Conservation (phyloP, 352 stramenopile species). For the Phytophthora cryptogea region DNA sequence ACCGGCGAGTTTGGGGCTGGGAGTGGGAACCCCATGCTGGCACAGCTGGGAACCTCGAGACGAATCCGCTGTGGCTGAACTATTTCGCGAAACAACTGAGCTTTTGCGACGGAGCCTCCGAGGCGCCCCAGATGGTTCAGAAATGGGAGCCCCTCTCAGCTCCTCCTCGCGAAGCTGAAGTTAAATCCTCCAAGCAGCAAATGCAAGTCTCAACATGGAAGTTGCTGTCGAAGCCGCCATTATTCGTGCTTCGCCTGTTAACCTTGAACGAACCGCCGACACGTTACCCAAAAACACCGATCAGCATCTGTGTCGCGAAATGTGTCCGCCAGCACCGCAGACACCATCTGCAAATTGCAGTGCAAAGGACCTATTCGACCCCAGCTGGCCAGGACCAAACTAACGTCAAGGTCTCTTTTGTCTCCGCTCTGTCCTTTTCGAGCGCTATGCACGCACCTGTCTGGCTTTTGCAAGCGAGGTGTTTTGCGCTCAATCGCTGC, state of each 20-base stretch:
- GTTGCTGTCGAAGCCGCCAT: background rate
- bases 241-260: background rate
- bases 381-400: conserved; percentile 9
- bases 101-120: conserved; percentile 3
- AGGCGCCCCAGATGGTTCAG: conserved; percentile 23
- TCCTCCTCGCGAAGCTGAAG: conserved; percentile 19
- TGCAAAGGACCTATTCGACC: conserved; percentile 16
- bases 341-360: conserved; percentile 2
- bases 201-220: background rate
- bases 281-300: background rate
- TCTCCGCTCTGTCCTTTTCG: conserved; percentile 20
- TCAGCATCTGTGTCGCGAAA: background rate
- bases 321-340: conserved; percentile 12
- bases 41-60: conserved; percentile 17
- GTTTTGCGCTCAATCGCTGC: conserved; percentile 14
- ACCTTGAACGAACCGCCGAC: background rate
- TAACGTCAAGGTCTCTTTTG: conserved; percentile 16
- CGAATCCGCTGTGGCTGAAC: conserved; percentile 22
- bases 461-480: conserved; percentile 14
- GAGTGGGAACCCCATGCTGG: background rate
- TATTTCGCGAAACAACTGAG: conserved; percentile 9
- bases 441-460: conserved; percentile 18
- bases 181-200: conserved; percentile 1
- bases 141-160: conserved; percentile 24
- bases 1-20: conserved; percentile 7